Base-by-base conservation (phyloP, 2,329 filamentous ascomycete genomes). In the Mycocentrospora acerina region DNA sequence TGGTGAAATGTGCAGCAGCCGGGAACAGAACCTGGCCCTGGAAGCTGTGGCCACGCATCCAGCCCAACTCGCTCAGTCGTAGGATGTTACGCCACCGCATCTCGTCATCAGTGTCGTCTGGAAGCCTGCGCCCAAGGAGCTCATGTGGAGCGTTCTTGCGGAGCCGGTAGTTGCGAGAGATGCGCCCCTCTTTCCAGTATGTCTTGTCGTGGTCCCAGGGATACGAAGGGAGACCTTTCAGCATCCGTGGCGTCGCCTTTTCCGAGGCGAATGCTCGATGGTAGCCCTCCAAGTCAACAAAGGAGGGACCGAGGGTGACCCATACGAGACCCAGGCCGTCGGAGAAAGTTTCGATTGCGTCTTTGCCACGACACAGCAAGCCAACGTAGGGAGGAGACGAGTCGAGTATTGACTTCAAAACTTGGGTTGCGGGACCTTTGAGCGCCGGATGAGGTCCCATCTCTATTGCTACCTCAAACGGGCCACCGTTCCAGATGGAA, bases 361-460 rank as follows among this genome's bases (percentile, higher is more conserved):
- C 38, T 1, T 26, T n/a, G 7, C 50, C 51, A 10, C 63, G 42
- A 11, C 40, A 39, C 1, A 67, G 32, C 7, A 42, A 36, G n/a
- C 42, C 60, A 15, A 27, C 29, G 26, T 60, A 62, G 2, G 57
- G 52, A 10, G 50, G 22, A 3, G 13, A 17, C 4, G 18, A 15
- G 5, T 32, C 35, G 2, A 26, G 11, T 3, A 13, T 10, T 4
- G 25, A 19, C n/a, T 62, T 50, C 17, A 71, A 59, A 0, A 53
- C 70, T 34, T 72, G 60, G 0, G 38, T 51, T 0, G 61, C 63
- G 1, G 74, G 72, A 0, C 67, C 66, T 42, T 69, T 71, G 5
- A 77, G 58, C 3, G 70, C 66, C 0, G 72, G 67, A 41, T 75
- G 73, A 2, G 73, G 69, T 0, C 74, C 74, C 8, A 75, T 51